Percentiles rank a stretch among this genome's conserved stretches.
phyloP scores from a whole-genome alignment of 1,284 basidiomycete genomes.

The Cutaneotrichosporon cavernicola region DNA sequence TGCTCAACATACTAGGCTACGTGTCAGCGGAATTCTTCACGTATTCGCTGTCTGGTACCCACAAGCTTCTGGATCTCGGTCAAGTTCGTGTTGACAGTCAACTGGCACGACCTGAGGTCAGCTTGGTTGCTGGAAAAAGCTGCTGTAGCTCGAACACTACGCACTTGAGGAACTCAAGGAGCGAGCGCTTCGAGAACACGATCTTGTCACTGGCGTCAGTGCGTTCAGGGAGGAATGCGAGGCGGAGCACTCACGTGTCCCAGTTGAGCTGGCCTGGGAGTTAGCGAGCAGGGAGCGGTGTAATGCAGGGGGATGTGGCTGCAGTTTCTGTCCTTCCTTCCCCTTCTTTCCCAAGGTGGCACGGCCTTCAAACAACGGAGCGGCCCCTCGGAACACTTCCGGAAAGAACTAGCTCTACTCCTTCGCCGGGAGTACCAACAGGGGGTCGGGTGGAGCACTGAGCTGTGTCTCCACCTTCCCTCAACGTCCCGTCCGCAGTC shows the following conservation, averaged over 20 bases:
- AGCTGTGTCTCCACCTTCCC: too few species aligned
- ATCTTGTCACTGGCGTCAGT: slow-evolving; percentile 48
- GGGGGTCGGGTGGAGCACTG: too few species aligned
- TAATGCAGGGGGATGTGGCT: neutral
- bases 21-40: neutral
- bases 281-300: slow-evolving; percentile 5
- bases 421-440: too few species aligned
- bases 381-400: too few species aligned
- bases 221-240: neutral
- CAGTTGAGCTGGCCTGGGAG: slow-evolving; percentile 49
- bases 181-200: slow-evolving; percentile 53
- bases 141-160: neutral
- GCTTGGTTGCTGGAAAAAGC: slow-evolving; percentile 7
- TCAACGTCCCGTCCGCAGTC: too few species aligned
- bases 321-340: too few species aligned
- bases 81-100: slow-evolving; percentile 52
- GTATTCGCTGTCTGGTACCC: neutral
- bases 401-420: too few species aligned
- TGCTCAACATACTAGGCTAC: slow-evolving; percentile 40
- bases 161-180: slow-evolving; percentile 54
- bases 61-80: slow-evolving; percentile 50
- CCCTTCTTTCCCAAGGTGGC: too few species aligned
- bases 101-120: slow-evolving; percentile 41
- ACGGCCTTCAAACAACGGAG: too few species aligned
- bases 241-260: slow-evolving; percentile 44